Evolutionary conservation across 805 yeast species (phyloP), one percentile per base, ranked within the genome.

Genomic region (Candida chauliodis): DNA sequence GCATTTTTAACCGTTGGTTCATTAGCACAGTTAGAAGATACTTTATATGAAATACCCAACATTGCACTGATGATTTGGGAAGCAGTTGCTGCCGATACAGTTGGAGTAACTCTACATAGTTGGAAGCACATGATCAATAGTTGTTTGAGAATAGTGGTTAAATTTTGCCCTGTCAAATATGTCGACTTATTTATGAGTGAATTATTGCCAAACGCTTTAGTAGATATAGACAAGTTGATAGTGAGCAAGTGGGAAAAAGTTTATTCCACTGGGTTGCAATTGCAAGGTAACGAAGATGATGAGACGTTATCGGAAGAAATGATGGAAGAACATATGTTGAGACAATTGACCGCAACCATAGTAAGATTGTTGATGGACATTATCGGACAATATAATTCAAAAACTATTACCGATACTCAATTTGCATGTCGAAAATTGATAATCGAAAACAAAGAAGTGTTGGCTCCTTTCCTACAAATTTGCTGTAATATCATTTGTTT

Each of bases 71-170:
- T 79, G 50, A 64, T 93, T 31, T 85, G 95, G 88, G 79, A 77
- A 47, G 90, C 98, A 1, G 78, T 95, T 24, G 93, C 95, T 1
- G 90, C 89, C 4, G 84, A 81, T 44, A 71, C 81, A 5, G 79
- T 81, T 4, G 99, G 99, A 13, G 82, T 93, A 14, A 87, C 98
- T 0, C 70, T 88, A 29, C 98, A 93, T 61, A 86, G 95, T 18
- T 93, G 99, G 99, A 84, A 95, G 47, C 99, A 95, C 56, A 85
- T 93, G 81, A 80, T 91, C 30, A 90, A 91, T 48, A 75, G 91
- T 31, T 93, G 93, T 40, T 73, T 93, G 37, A 75, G 98, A 48
- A 85, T 87, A 40, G 83, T 89, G 7, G 78, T 93, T 30, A 84
- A 87, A 51, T 85, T 87, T 56, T 93, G 99, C 59, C 99, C 99